Percentiles rank a stretch among this genome's conserved stretches.
phyloP scores from a whole-genome alignment of 2,329 filamentous ascomycete genomes.

The Microcera coccophila region DNA sequence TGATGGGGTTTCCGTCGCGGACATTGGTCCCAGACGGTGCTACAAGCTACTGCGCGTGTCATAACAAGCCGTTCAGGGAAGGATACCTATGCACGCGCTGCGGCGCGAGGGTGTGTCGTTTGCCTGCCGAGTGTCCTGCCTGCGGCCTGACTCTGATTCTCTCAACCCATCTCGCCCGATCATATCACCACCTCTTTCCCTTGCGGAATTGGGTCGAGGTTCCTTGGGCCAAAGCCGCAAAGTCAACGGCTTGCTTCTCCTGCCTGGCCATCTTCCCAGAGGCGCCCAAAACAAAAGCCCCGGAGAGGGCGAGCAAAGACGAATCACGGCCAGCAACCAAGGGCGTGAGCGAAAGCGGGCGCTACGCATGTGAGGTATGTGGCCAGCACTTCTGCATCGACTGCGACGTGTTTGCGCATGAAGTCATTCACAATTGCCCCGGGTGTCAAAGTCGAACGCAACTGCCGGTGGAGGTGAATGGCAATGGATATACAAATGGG shows the following conservation, averaged over 20 bases:
- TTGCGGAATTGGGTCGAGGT: constrained; percentile 89
- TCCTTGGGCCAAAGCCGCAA: constrained; percentile 67
- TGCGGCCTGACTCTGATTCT: constrained; percentile 91
- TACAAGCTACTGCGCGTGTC: constrained; percentile 81
- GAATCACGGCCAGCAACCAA: constrained; percentile 37
- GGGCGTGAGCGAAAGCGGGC: constrained; percentile 76
- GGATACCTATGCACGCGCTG: constrained; percentile 92
- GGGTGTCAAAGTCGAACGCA: constrained; percentile 64
- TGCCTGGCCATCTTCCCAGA: constrained; percentile 72
- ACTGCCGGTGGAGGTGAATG: constrained; percentile 27
- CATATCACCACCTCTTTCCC: constrained; percentile 89
- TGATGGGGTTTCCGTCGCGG: constrained; percentile 97
- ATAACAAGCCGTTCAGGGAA: constrained; percentile 74
- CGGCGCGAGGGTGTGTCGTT: constrained; percentile 78
- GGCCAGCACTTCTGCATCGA: constrained; percentile 93
- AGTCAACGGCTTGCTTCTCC: constrained; percentile 67
- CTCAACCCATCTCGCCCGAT: constrained; percentile 88
- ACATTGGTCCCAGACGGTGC: constrained; percentile 65
- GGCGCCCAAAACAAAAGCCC: constrained; percentile 22
- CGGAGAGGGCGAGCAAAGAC: constrained; percentile 23
- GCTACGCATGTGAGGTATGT: constrained; percentile 89
- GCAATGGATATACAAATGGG: constrained; percentile 34
- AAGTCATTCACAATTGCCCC: constrained; percentile 92
- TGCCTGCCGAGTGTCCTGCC: constrained; percentile 86
- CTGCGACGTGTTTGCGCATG: constrained; percentile 92